A percentile compares a stretch with the other conserved stretches of the same genome.
Evolutionary conservation across 179 eudicot genomes (phyloP).

Genomic region (Drosera spatulata): DNA sequence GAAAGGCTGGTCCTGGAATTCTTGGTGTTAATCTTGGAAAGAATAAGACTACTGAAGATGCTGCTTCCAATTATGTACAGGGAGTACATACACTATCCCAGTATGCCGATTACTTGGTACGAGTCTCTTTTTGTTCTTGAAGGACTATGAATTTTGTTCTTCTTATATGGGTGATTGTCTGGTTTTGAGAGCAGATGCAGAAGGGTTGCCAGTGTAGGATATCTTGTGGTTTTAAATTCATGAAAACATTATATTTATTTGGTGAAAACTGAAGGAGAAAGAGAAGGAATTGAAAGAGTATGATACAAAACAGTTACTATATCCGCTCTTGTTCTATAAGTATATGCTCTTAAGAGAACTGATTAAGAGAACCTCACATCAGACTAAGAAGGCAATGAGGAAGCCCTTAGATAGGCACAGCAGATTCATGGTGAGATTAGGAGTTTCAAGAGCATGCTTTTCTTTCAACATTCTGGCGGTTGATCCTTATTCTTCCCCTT

Average conservation of each 20-base stretch:
- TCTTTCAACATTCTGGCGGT: not conserved
- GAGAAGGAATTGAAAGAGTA: no score
- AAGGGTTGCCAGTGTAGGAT: not conserved
- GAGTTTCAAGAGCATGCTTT: not conserved
- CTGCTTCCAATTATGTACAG: conserved; percentile 93
- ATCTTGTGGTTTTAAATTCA: no score
- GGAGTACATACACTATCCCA: conserved; percentile 98
- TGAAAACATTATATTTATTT: no score
- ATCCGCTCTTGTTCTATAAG: no score
- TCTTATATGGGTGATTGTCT: no score
- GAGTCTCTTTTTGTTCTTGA: conserved; percentile 2
- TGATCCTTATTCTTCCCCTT: not conserved
- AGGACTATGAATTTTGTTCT: not conserved
- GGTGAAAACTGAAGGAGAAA: no score
- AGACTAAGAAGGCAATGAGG: no score
- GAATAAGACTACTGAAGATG: conserved; percentile 95
- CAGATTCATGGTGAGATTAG: no score
- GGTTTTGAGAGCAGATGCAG: not conserved
- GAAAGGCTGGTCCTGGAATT: conserved; percentile 99
- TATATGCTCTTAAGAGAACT: no score
- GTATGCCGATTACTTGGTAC: conserved; percentile 99
- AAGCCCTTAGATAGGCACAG: no score
- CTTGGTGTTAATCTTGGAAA: conserved; percentile 98
- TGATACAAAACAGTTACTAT: no score
- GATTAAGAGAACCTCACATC: no score